Evolutionary conservation across 257 asterid species (phyloP), one percentile per base, ranked within the genome.

Genomic region (Thymus quinquecostatus): DNA sequence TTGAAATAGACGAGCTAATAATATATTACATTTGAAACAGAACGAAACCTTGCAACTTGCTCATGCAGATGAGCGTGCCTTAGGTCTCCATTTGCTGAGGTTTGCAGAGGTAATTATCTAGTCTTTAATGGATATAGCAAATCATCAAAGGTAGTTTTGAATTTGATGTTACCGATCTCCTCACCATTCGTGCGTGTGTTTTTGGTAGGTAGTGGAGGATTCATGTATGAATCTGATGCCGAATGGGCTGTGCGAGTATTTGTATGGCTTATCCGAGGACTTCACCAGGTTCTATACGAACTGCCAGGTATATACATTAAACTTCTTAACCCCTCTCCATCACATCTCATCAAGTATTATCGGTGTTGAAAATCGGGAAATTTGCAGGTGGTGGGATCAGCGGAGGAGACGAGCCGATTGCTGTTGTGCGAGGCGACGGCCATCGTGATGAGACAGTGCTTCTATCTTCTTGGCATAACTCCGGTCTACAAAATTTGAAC

Each of bases 401-500:
- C 83, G 0, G 87, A 85, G 86, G 97, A 91, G 89, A 78, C 84
- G 1, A 91, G 96, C 45, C 71, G 98, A 51, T 97, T 94, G 8
- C 69, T 94, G 75, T 72, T 94, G 14, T 91, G 98, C 36, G 97
- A 94, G 85, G 97, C 98, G 64, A 91, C 98, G 0, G 96, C 96
- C 27, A 83, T 88, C 50, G 98, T 91, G 45, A 94, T 94, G 96
- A 81, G 98, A 40, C 81, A 89, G 71, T 91, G 97, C 73, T 91
- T 94, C 82, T 81, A 91, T 78, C 64, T 94, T 70, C 86, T 94
- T 8, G 98, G 98, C 10, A 94, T 91, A 65, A 94, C 92, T 0
- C 98, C 97, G 0, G 97, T 94, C 28, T 89, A 89, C 89, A 94
- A 89, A 70, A 82, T 94, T 50, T 93, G 80, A 86, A 38, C 21